Evolutionary conservation across 73 alveolate species (phyloP).

Genomic region (Paramecium sonneborni): DNA sequence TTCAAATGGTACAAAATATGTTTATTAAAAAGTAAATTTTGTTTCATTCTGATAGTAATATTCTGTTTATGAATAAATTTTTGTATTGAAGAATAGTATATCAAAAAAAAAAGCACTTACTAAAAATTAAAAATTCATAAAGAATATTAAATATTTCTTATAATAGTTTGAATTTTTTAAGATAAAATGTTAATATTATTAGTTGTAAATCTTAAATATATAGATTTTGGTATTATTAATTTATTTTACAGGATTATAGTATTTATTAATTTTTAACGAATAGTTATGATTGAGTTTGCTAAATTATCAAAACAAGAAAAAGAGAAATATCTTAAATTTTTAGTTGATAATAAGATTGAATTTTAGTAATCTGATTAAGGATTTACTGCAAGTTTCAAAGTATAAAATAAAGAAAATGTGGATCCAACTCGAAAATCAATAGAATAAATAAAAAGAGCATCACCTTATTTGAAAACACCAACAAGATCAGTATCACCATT

Average conservation of each 20-base stretch:
- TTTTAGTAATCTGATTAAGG: not conserved
- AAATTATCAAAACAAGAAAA: not conserved
- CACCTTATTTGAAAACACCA: not conserved
- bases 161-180: no score
- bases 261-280: conserved; percentile 25
- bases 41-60: not conserved
- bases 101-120: not conserved
- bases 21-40: not conserved
- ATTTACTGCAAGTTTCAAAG: not conserved
- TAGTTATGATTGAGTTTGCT: conserved; percentile 17
- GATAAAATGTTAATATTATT: no score
- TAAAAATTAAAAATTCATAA: not conserved
- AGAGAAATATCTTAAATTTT: not conserved
- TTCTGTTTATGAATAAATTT: not conserved
- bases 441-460: not conserved
- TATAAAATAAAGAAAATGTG: conserved; percentile 5
- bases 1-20: not conserved
- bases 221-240: no score
- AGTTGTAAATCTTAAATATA: no score
- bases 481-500: conserved; percentile 45
- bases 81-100: not conserved
- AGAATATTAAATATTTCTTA: no score
- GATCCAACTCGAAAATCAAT: not conserved
- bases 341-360: not conserved
- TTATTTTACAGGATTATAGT: not conserved